phyloP scores from a whole-genome alignment of 805 yeast species.

The Candida endomychidarum region DNA sequence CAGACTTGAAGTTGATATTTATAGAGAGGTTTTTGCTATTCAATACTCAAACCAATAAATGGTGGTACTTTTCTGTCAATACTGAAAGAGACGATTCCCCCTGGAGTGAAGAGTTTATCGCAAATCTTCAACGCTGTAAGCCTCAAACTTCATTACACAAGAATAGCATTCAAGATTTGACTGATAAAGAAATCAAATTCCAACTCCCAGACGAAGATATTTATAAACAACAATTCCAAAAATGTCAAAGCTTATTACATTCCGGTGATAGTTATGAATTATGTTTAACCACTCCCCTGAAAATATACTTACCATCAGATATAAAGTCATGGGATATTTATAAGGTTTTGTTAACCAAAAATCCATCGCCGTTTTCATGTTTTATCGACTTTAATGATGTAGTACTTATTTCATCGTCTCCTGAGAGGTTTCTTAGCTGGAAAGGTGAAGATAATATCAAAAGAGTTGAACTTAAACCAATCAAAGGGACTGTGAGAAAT shows the following conservation, averaged over 20 bases:
- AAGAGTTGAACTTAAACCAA: conserved; percentile 82
- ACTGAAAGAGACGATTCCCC: conserved; percentile 28
- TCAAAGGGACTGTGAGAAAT: conserved; percentile 91
- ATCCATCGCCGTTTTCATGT: conserved; percentile 93
- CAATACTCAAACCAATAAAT: conserved; percentile 45
- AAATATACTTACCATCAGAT: conserved; percentile 48
- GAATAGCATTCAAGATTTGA: conserved; percentile 24
- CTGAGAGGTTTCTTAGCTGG: conserved; percentile 92
- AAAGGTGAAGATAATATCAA: conserved; percentile 35
- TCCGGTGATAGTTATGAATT: conserved; percentile 92
- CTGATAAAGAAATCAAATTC: conserved; percentile 24
- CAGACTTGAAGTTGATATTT: conserved; percentile 75
- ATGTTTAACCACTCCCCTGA: conserved; percentile 80
- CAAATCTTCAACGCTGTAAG: conserved; percentile 12
- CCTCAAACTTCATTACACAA: not conserved
- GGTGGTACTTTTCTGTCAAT: conserved; percentile 54
- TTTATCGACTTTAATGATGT: conserved; percentile 68
- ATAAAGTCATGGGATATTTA: conserved; percentile 77
- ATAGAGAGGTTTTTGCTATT: conserved; percentile 63
- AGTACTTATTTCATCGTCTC: conserved; percentile 80
- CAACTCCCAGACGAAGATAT: conserved; percentile 51
- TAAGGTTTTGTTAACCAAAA: conserved; percentile 62
- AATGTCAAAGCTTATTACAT: conserved; percentile 66
- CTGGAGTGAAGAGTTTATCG: conserved; percentile 33
- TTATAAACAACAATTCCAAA: conserved; percentile 55